Evolutionary conservation across 192 early-diverging fungal species (phyloP).

Genomic region (Mortierella claussenii): DNA sequence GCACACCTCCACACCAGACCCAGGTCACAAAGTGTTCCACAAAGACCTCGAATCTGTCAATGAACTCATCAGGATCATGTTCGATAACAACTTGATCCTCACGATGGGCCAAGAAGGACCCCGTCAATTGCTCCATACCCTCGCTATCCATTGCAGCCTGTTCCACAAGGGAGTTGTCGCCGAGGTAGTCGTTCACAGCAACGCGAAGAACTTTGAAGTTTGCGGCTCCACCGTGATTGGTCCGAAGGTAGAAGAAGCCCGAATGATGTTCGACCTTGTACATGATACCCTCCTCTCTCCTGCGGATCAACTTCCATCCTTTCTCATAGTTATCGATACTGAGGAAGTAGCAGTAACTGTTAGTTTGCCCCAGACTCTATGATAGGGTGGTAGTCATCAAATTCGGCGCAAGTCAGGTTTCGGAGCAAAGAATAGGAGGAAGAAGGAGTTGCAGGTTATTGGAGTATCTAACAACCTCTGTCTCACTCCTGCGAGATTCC

Average conservation of each 20-base stretch:
- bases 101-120: not conserved
- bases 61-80: constrained; percentile 14
- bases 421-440: no score
- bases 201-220: constrained; percentile 42
- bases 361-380: constrained; percentile 33
- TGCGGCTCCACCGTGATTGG: constrained; percentile 17
- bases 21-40: constrained; percentile 42
- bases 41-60: constrained; percentile 37
- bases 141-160: no score
- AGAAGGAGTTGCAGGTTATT: no score
- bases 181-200: constrained; percentile 2
- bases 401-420: no score
- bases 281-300: constrained; percentile 15
- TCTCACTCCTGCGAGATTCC: no score
- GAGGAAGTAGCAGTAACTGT: constrained; percentile 24
- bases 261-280: constrained; percentile 50
- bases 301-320: constrained; percentile 33
- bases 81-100: constrained; percentile 22
- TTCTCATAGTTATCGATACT: constrained; percentile 17
- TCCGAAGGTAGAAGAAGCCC: constrained; percentile 39
- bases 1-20: constrained; percentile 38
- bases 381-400: no score
- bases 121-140: no score
- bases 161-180: not conserved
- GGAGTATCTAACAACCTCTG: no score